Conservation (phyloP, 768 basidiomycete species). For the Baorangia bicolor region DNA sequence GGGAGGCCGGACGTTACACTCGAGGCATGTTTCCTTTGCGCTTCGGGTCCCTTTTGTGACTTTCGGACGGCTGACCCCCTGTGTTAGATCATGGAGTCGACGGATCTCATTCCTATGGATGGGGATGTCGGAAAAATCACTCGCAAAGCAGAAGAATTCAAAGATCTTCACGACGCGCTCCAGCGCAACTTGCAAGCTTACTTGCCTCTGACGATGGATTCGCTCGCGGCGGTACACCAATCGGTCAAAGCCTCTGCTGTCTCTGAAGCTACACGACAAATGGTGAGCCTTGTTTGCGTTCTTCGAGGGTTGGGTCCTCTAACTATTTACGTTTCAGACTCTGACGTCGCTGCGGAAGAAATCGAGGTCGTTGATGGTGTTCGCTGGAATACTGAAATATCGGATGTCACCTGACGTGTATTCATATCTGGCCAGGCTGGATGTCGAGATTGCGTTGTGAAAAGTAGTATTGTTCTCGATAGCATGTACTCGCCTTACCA, state of each 20-base stretch:
- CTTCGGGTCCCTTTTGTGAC: not conserved
- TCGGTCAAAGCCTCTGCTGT: constrained; percentile 68
- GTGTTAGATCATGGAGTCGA: constrained; percentile 78
- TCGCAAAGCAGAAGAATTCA: constrained; percentile 85
- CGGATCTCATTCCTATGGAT: constrained; percentile 82
- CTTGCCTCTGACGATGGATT: constrained; percentile 90
- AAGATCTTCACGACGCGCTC: constrained; percentile 79
- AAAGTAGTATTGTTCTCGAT: not conserved
- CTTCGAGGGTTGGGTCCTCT: constrained; percentile 14
- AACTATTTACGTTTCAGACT: constrained; percentile 38
- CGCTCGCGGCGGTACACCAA: constrained; percentile 79
- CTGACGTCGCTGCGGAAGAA: constrained; percentile 70
- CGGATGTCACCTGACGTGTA: constrained; percentile 90
- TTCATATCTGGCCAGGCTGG: constrained; percentile 79
- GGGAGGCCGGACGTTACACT: constrained; percentile 76
- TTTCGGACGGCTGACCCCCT: not conserved
- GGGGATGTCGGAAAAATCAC: constrained; percentile 85
- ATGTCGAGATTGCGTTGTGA: constrained; percentile 80
- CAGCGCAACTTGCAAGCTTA: constrained; percentile 89
- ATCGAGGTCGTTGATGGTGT: constrained; percentile 83
- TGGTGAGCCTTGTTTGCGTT: constrained; percentile 45
- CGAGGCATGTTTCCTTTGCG: constrained; percentile 52
- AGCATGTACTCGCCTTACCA: not conserved
- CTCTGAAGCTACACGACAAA: constrained; percentile 73
- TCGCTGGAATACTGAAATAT: constrained; percentile 85